Percentiles rank a stretch among this genome's conserved stretches.
phyloP scores from a whole-genome alignment of 257 asterid genomes.

The Scutellaria baicalensis region DNA sequence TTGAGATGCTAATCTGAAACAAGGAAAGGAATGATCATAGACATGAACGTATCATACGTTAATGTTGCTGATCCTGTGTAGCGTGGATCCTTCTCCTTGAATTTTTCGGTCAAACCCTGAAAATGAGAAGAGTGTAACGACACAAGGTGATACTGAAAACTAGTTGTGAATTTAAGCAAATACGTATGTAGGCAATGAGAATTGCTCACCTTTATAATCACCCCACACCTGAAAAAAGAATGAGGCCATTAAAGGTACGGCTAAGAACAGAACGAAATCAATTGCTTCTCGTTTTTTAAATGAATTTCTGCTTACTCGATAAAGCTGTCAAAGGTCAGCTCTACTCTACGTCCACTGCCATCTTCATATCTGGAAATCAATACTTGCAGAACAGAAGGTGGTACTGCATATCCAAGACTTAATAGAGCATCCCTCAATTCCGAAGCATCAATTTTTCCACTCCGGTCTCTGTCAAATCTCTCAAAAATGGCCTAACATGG shows the following conservation, averaged over 20 bases:
- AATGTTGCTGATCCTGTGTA: constrained; percentile 76
- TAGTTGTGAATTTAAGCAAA: background rate
- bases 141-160: background rate
- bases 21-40: constrained; percentile 72
- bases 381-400: constrained; percentile 69
- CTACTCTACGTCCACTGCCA: constrained; percentile 52
- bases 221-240: constrained; percentile 61
- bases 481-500: constrained; percentile 56
- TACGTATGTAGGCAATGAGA: background rate
- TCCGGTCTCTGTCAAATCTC: constrained; percentile 71
- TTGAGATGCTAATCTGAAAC: constrained; percentile 28
- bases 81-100: constrained; percentile 77
- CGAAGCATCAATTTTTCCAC: constrained; percentile 69
- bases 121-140: background rate
- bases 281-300: background rate
- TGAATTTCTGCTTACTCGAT: constrained; percentile 56
- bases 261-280: background rate
- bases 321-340: constrained; percentile 68
- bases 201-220: constrained; percentile 73
- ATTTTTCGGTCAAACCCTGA: constrained; percentile 87
- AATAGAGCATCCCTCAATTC: constrained; percentile 76
- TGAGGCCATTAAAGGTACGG: background rate
- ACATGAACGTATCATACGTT: constrained; percentile 63
- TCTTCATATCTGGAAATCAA: constrained; percentile 69
- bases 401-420: constrained; percentile 71